phyloP scores from a whole-genome alignment of 2,329 filamentous ascomycete genomes.

The Pestalotiopsis sp. region DNA sequence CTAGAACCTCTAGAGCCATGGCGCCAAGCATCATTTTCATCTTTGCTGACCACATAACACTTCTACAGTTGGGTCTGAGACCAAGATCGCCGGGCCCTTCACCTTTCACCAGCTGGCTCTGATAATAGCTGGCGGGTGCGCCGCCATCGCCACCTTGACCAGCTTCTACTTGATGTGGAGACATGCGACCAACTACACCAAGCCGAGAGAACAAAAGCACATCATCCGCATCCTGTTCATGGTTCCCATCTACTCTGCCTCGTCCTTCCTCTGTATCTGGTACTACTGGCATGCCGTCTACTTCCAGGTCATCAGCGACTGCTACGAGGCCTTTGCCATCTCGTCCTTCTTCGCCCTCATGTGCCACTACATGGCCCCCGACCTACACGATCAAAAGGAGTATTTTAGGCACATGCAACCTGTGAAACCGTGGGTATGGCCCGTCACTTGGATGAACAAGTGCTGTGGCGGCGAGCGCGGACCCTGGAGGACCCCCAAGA shows the following conservation, averaged over 20 bases:
- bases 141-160: slow-evolving; percentile 52
- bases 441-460: slow-evolving; percentile 69
- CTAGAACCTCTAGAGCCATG: slow-evolving; percentile 18
- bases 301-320: slow-evolving; percentile 79
- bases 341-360: slow-evolving; percentile 83
- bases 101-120: slow-evolving; percentile 59
- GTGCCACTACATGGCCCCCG: slow-evolving; percentile 78
- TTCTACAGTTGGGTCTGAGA: slow-evolving; percentile 48
- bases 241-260: slow-evolving; percentile 79
- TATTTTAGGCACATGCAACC: slow-evolving; percentile 74
- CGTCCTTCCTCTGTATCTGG: slow-evolving; percentile 72
- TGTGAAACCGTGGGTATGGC: slow-evolving; percentile 73
- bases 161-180: slow-evolving; percentile 60
- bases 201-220: slow-evolving; percentile 61
- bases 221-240: slow-evolving; percentile 89
- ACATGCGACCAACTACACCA: slow-evolving; percentile 64
- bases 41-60: slow-evolving; percentile 25
- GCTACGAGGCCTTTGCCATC: slow-evolving; percentile 88
- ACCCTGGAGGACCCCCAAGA: slow-evolving; percentile 72
- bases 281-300: slow-evolving; percentile 81
- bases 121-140: slow-evolving; percentile 50
- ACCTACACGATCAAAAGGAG: slow-evolving; percentile 78
- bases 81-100: slow-evolving; percentile 46
- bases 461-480: slow-evolving; percentile 72
- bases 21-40: slow-evolving; percentile 18